Evolutionary conservation across 257 asterid genomes (phyloP).

Genomic region (Gentiana dahurica): DNA sequence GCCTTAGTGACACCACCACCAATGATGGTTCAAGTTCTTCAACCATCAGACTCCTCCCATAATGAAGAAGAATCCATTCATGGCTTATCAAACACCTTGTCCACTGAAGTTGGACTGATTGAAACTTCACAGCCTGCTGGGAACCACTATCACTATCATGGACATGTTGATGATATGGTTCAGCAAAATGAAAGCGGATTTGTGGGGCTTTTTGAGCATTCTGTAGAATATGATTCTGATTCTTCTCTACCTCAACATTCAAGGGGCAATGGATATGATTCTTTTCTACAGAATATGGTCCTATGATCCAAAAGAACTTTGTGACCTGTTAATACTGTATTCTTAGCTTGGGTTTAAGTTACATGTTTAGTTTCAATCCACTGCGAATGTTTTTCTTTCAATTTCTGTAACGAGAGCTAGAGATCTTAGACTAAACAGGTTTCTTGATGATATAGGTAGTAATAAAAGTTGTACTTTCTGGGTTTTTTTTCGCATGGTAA

Average conservation of each 20-base stretch:
- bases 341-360: too few species aligned
- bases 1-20: conserved; percentile 16
- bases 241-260: too few species aligned
- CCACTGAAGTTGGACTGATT: conserved; percentile 38
- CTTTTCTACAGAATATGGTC: conserved; percentile 7
- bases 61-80: conserved; percentile 24
- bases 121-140: conserved; percentile 32
- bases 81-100: conserved; percentile 28
- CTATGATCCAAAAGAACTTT: too few species aligned
- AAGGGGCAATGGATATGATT: conserved; percentile 23
- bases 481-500: too few species aligned
- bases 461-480: too few species aligned
- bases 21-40: conserved; percentile 27
- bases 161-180: conserved; percentile 41
- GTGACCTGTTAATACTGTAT: too few species aligned
- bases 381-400: too few species aligned
- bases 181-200: conserved; percentile 38
- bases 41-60: conserved; percentile 31
- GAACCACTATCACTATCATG: conserved; percentile 28
- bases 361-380: too few species aligned
- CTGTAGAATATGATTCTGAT: conserved; percentile 42
- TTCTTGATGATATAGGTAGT: too few species aligned
- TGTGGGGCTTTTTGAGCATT: conserved; percentile 31
- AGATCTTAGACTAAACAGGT: too few species aligned
- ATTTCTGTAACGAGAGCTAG: too few species aligned